Base-by-base conservation (phyloP, 768 basidiomycete species). In the Candolleomyces efflorescens region DNA sequence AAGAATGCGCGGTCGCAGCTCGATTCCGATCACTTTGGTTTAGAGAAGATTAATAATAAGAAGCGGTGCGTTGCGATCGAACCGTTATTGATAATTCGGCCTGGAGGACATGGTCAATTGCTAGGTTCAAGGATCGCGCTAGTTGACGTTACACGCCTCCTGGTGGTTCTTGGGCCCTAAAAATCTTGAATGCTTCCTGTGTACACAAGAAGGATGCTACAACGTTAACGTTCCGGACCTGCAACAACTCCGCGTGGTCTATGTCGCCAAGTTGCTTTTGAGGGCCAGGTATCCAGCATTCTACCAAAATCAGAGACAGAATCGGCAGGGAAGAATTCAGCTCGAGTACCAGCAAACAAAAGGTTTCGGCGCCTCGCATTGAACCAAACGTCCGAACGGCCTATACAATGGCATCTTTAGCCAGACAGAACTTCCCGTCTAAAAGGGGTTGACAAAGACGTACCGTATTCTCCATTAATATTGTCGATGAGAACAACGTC, bases 31-130 rank as follows among this genome's bases (percentile, higher is more conserved):
- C 94, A 98, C 69, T 96, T 87, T 64, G 95, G 95, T 1, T 76
- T 98, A 17, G 92, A 94, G 58, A 92, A 90, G 69, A 88, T 98
- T 69, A 98, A 97, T 79, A 87, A 90, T n/a, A n/a, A n/a, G n/a
- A n/a, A n/a, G n/a, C n/a, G n/a, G 59, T 87, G 82, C 0, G 89
- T 88, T 0, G 87, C 80, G 22, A 91, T 75, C n/a, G 85, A 89
- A 0, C 91, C 92, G 63, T 94, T 92, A 74, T 93, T 92, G 71
- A 95, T 87, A 60, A 94, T 89, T 18, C 90, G 80, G 2, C 84
- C 85, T 86, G 59, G 10, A 41, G 24, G 23, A 17, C 26, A 18
- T 18, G 39, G 32, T 13, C 22, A 32, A 23, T 26, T 36, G 37
- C 43, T 17, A 44, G 9, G 46, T 7, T 32, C 32, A 47, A 39